Evolutionary conservation across 805 yeast species (phyloP).

Genomic region (Lipomyces sp.): DNA sequence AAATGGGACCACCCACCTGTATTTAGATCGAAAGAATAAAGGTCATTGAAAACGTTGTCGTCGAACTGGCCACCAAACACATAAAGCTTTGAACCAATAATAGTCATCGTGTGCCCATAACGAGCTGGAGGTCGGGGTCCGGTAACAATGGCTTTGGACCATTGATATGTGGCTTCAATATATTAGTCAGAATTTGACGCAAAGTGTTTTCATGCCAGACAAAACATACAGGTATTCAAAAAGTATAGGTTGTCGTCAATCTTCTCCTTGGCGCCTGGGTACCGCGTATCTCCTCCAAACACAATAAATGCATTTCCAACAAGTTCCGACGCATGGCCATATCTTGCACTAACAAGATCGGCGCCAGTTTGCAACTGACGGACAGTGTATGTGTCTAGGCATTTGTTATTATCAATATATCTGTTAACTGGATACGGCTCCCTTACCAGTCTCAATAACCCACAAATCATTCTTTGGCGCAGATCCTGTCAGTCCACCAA

Average conservation of each 20-base stretch:
- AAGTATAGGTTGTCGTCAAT: slow-evolving; percentile 90
- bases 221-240: slow-evolving; percentile 59
- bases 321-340: slow-evolving; percentile 89
- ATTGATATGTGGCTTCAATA: slow-evolving; percentile 60
- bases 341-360: slow-evolving; percentile 91
- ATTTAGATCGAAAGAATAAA: slow-evolving; percentile 84
- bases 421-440: slow-evolving; percentile 42
- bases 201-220: not conserved
- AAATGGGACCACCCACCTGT: slow-evolving; percentile 44
- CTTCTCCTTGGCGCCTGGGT: slow-evolving; percentile 43
- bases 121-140: slow-evolving; percentile 87
- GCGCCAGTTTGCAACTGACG: slow-evolving; percentile 49
- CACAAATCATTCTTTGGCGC: slow-evolving; percentile 94
- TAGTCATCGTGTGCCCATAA: slow-evolving; percentile 90
- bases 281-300: slow-evolving; percentile 94
- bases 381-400: slow-evolving; percentile 44
- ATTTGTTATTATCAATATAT: slow-evolving; percentile 3
- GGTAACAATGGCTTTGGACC: slow-evolving; percentile 77
- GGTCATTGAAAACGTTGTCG: slow-evolving; percentile 77
- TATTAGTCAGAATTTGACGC: not conserved
- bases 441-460: slow-evolving; percentile 66
- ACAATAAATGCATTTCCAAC: slow-evolving; percentile 95
- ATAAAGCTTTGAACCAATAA: slow-evolving; percentile 67
- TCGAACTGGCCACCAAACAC: slow-evolving; percentile 96
- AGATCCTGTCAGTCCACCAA: slow-evolving; percentile 90